Evolutionary conservation across 148 eudicot genomes (phyloP).

Genomic region (Chenopodium quinoa): DNA sequence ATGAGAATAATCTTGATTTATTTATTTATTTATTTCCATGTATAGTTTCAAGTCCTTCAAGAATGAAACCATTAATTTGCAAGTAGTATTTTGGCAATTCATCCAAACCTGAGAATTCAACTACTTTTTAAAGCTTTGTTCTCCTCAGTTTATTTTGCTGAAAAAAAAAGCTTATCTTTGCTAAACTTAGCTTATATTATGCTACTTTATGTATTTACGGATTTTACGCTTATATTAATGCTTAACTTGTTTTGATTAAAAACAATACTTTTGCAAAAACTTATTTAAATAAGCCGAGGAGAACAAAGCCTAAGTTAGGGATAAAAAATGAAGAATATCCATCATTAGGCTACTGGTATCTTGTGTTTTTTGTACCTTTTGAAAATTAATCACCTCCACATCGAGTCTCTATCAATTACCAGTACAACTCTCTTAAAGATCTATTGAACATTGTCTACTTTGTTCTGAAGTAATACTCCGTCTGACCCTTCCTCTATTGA

Average conservation of each 20-base stretch:
- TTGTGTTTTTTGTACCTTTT: background rate
- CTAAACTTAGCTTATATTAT: no score
- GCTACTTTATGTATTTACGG: no score
- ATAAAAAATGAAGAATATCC: background rate
- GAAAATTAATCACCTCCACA: background rate
- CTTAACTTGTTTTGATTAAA: no score
- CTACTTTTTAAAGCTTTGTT: no score
- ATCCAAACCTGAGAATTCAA: background rate
- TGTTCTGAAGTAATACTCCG: background rate
- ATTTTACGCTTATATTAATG: no score
- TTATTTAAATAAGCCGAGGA: no score
- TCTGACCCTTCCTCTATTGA: conserved; percentile 17
- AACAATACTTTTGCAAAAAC: no score
- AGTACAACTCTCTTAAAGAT: background rate
- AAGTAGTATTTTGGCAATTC: background rate
- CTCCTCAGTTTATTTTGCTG: no score
- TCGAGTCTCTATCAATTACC: background rate
- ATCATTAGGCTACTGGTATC: background rate
- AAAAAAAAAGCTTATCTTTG: no score
- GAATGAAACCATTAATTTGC: background rate
- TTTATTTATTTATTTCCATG: background rate
- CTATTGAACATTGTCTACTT: background rate
- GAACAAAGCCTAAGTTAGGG: background rate
- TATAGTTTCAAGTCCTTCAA: background rate
- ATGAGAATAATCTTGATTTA: background rate